Conservation (phyloP, 768 basidiomycete genomes). For the Chalciporus piperatus region DNA sequence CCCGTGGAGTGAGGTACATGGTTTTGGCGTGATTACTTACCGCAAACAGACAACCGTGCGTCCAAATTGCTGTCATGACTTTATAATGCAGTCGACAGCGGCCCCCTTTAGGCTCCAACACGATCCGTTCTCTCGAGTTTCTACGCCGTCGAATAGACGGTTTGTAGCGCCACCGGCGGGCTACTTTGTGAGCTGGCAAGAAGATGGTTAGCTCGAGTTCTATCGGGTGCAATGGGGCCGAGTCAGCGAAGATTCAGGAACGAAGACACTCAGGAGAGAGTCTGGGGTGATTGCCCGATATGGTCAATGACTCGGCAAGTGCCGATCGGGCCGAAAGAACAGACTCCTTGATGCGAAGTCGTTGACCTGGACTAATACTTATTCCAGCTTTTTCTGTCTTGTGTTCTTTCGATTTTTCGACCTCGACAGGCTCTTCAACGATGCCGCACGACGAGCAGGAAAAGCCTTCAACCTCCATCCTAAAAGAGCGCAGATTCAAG, state of each 20-base stretch:
- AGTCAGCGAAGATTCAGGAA: slow-evolving; percentile 25
- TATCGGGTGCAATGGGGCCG: slow-evolving; percentile 21
- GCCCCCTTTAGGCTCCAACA: no score
- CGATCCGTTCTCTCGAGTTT: no score
- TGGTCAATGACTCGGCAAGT: slow-evolving; percentile 19
- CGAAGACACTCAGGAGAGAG: no score
- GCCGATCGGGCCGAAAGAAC: slow-evolving; percentile 28
- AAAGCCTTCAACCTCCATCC: slow-evolving; percentile 45
- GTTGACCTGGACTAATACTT: slow-evolving; percentile 25
- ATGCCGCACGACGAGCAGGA: slow-evolving; percentile 41
- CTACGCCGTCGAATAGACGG: no score
- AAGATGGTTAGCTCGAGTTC: slow-evolving; percentile 5
- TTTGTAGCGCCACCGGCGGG: no score
- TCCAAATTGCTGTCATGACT: no score
- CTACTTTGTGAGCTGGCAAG: no score
- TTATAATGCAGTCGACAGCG: no score
- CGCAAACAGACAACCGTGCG: not conserved
- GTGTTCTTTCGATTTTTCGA: slow-evolving; percentile 7
- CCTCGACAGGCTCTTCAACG: slow-evolving; percentile 5
- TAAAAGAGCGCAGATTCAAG: slow-evolving; percentile 85
- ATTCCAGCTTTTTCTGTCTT: slow-evolving; percentile 16
- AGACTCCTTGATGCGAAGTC: slow-evolving; percentile 2
- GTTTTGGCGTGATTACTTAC: not conserved
- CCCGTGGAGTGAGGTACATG: slow-evolving; percentile 25
- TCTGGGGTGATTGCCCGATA: slow-evolving; percentile 27